phyloP scores from a whole-genome alignment of 495 filamentous ascomycete genomes.

The Tuber borchii region DNA sequence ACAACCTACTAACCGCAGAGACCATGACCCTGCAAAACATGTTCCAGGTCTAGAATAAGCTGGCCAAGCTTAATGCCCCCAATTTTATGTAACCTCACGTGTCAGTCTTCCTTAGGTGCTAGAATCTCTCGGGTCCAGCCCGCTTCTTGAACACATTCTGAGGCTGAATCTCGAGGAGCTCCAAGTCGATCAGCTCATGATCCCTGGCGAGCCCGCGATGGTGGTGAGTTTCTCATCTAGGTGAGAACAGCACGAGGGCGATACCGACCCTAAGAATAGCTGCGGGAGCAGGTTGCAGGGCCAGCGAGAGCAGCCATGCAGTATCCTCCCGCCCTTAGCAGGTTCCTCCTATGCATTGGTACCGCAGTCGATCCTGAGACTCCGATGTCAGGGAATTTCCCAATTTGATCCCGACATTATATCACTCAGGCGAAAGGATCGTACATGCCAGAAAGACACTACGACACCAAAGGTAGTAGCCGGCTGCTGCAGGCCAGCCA shows the following conservation, averaged over 20 bases:
- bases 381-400: constrained; percentile 5
- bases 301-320: constrained; percentile 63
- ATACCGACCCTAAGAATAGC: constrained; percentile 61
- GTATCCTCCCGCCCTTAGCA: constrained; percentile 56
- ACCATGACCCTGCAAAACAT: constrained; percentile 71
- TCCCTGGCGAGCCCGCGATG: constrained; percentile 54
- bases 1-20: constrained; percentile 60
- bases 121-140: constrained; percentile 63
- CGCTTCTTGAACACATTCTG: constrained; percentile 75
- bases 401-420: not conserved
- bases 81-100: constrained; percentile 31
- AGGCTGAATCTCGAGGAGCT: constrained; percentile 76
- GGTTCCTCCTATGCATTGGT: constrained; percentile 71
- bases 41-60: constrained; percentile 61
- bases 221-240: constrained; percentile 71
- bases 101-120: constrained; percentile 39
- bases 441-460: constrained; percentile 62
- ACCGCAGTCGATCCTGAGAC: constrained; percentile 49
- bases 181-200: constrained; percentile 62
- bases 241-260: constrained; percentile 74
- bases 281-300: constrained; percentile 57
- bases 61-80: constrained; percentile 31
- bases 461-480: constrained; percentile 80
- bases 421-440: not conserved
- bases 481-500: constrained; percentile 73